Conservation (phyloP, 306 rosid species). For the Elaeagnus macrophylla region DNA sequence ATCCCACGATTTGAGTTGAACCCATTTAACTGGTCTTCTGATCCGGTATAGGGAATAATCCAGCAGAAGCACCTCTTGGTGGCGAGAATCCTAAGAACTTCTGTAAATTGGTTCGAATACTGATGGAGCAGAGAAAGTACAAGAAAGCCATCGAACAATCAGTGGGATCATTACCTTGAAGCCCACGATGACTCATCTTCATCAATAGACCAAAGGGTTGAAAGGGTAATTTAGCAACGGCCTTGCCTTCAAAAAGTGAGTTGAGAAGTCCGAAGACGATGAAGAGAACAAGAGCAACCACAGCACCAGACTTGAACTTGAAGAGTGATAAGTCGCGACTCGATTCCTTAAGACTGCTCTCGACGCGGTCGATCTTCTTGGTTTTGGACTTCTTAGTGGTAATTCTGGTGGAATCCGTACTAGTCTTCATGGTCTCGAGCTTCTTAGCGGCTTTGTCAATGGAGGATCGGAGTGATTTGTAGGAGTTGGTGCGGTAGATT, state of each 20-base stretch:
- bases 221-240: conserved; percentile 79
- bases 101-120: conserved; percentile 90
- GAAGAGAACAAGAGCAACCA: conserved; percentile 92
- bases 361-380: conserved; percentile 96
- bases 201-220: conserved; percentile 68
- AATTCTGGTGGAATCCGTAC: conserved; percentile 39
- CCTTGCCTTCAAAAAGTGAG: conserved; percentile 87
- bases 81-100: conserved; percentile 92
- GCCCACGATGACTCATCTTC: conserved; percentile 97
- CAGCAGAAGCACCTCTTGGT: conserved; percentile 76
- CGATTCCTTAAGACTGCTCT: conserved; percentile 89
- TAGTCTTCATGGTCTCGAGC: conserved; percentile 87
- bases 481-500: conserved; percentile 89
- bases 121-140: conserved; percentile 89
- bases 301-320: conserved; percentile 97
- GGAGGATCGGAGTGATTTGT: conserved; percentile 90
- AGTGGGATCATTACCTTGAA: conserved; percentile 76
- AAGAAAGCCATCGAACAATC: conserved; percentile 96
- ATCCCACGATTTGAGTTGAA: not conserved
- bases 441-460: conserved; percentile 95
- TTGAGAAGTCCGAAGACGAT: conserved; percentile 86
- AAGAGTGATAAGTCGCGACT: conserved; percentile 88
- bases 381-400: conserved; percentile 70
- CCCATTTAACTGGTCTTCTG: conserved; percentile 70
- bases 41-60: conserved; percentile 94